Conservation (phyloP, 2,329 filamentous ascomycete genomes). For the Neocatenulostroma microsporum region DNA sequence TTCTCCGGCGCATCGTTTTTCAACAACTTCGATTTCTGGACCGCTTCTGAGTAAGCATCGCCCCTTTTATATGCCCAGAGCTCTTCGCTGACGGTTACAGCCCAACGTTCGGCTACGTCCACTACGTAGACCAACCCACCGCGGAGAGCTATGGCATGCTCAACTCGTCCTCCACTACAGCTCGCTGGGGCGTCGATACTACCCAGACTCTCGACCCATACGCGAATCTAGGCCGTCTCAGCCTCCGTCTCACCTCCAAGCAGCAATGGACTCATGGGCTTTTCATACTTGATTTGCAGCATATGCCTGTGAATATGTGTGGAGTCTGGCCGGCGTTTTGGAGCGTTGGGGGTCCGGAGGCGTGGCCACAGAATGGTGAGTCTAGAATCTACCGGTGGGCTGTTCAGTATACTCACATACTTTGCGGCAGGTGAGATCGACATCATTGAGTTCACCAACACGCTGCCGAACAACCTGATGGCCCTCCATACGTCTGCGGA, state of each 20-base stretch:
- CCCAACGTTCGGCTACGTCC: conserved; percentile 25
- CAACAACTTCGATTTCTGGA: conserved; percentile 26
- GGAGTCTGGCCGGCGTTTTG: conserved; percentile 31
- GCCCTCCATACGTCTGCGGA: conserved; percentile 33
- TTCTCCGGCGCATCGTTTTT: conserved; percentile 33
- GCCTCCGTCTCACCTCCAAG: conserved; percentile 41
- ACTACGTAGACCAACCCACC: conserved; percentile 33
- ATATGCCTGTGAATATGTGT: conserved; percentile 40
- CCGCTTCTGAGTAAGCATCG: conserved; percentile 3
- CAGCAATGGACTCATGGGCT: conserved; percentile 40
- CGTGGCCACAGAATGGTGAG: conserved; percentile 36
- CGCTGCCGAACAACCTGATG: conserved; percentile 19
- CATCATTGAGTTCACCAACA: conserved; percentile 39
- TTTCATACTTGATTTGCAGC: conserved; percentile 42
- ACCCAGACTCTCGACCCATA: conserved; percentile 25
- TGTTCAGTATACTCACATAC: not conserved
- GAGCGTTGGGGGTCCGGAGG: conserved; percentile 27
- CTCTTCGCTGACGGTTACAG: conserved; percentile 7
- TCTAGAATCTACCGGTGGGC: conserved; percentile 29
- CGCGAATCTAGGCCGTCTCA: conserved; percentile 30
- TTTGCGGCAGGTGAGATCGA: conserved; percentile 36
- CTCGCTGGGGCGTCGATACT: conserved; percentile 20
- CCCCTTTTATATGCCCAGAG: conserved; percentile 19
- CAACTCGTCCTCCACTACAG: conserved; percentile 12
- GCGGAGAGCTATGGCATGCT: conserved; percentile 25